A percentile compares a stretch with the other conserved stretches of the same genome.
Conservation (phyloP, 306 rosid species). For the Fagus sylvatica region DNA sequence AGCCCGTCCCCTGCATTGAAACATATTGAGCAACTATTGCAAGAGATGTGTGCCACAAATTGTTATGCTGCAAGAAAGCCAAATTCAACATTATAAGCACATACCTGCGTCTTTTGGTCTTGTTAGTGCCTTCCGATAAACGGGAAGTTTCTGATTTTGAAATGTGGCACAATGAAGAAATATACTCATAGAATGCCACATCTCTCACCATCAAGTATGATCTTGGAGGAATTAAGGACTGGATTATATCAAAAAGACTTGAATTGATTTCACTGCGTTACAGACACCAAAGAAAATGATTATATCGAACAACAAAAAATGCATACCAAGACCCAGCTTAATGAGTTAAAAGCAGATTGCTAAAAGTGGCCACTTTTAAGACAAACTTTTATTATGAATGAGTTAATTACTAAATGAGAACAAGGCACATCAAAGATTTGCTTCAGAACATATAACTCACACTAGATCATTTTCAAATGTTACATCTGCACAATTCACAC, state of each 20-base stretch:
- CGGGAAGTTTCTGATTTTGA: conserved; percentile 69
- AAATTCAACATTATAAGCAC: conserved; percentile 9
- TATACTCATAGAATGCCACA: conserved; percentile 55
- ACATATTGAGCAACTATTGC: conserved; percentile 29
- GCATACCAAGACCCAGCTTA: neutral
- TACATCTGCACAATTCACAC: neutral
- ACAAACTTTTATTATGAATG: neutral
- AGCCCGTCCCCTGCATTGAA: conserved; percentile 52
- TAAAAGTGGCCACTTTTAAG: neutral
- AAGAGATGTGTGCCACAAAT: conserved; percentile 7
- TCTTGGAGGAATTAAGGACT: conserved; percentile 59
- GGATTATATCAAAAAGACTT: conserved; percentile 40
- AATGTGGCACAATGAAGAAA: conserved; percentile 73
- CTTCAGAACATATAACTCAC: neutral
- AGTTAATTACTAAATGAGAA: neutral
- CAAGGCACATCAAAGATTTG: neutral
- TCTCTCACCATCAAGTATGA: conserved; percentile 44
- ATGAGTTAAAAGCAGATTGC: neutral
- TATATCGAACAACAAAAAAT: neutral
- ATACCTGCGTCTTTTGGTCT: conserved; percentile 60
- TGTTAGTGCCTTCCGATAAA: conserved; percentile 43
- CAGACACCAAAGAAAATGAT: conserved; percentile 20
- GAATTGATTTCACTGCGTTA: conserved; percentile 52
- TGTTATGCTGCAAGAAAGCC: conserved; percentile 1
- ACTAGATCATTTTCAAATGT: neutral